Evolutionary conservation across 2,329 filamentous ascomycete species (phyloP), one percentile per base, ranked within the genome.

Genomic region (Colletotrichum abscissum): DNA sequence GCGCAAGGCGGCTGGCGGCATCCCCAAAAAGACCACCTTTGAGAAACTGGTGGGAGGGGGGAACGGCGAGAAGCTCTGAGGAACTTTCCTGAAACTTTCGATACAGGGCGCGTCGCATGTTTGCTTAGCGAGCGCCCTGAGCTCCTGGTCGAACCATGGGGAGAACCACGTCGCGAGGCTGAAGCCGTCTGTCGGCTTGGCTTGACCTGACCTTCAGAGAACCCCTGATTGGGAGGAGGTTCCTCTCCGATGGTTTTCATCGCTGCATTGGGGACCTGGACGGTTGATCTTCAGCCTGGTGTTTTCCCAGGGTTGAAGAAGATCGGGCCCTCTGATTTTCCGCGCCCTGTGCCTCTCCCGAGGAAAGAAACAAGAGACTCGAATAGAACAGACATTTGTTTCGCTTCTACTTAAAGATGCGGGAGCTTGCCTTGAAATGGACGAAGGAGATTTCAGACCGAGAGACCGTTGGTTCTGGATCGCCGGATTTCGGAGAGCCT

Each of bases 81-180:
- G 49, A 55, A 55, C 49, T 56, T 56, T 63, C 67, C 72, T 72
- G 72, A 72, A 74, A 74, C 68, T 75, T 75, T 73, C 77, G 78
- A 81, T 65, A 81, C 80, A 78, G 74, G 75, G 74, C 74, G 59
- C 73, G 79, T 81, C 79, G 76, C 78, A 80, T 72, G 72, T 75
- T 63, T 66, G 56, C 56, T 66, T 71, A 73, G 52, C 72, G 59
- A 69, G 56, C 38, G 65, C 73, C 69, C 58, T 58, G 38, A 55
- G 60, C 66, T 66, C 60, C 72, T 65, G 55, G 26, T 35, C 33
- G 24, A 19, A 33, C 33, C 33, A 33, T n/a, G 35, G 33, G 8
- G 67, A 57, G 26, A 63, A 30, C 22, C 42, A n/a, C 52, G 26
- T 57, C 42, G 74, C 72, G 42, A 73, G 74, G 35, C 49, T 58